phyloP scores from a whole-genome alignment of 108 stramenopile genomes.

The Nannochloropsis gaditana region DNA sequence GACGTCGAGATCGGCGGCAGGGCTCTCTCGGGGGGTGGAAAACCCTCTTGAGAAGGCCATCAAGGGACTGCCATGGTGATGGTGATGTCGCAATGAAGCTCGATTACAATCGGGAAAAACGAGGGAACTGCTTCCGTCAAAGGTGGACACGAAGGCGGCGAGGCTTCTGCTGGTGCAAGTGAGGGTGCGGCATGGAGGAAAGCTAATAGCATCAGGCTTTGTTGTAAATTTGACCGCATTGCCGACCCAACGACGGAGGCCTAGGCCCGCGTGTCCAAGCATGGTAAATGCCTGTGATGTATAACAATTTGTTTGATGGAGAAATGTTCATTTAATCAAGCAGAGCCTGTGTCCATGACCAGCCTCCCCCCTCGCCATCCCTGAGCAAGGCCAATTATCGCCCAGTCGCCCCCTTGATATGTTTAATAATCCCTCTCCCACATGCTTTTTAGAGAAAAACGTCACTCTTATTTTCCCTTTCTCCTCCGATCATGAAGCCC shows the following conservation, averaged over 20 bases:
- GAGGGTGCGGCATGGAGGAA: not conserved
- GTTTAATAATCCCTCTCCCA: too few species aligned
- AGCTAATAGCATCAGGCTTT: not conserved
- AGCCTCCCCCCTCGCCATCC: too few species aligned
- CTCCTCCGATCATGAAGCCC: too few species aligned
- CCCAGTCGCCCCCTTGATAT: too few species aligned
- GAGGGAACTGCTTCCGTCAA: not conserved
- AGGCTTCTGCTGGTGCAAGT: not conserved
- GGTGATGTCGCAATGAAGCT: not conserved
- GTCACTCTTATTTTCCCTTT: too few species aligned
- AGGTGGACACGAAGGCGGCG: not conserved
- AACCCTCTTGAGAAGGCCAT: not conserved
- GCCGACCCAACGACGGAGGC: not conserved
- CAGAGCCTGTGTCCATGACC: too few species aligned
- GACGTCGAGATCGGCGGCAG: not conserved
- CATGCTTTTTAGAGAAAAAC: too few species aligned
- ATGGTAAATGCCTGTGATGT: not conserved
- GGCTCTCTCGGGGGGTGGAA: not conserved
- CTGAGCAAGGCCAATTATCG: too few species aligned
- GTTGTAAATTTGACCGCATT: not conserved
- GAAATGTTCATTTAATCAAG: too few species aligned
- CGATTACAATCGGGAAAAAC: not conserved
- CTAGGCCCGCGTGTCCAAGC: not conserved
- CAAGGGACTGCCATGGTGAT: not conserved
- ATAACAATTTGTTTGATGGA: too few species aligned